These are phyloP conservation scores for Zea luxurians DNA, from an alignment of 176 grass and related monocot genomes.

Conservation along the genomic window DNA sequence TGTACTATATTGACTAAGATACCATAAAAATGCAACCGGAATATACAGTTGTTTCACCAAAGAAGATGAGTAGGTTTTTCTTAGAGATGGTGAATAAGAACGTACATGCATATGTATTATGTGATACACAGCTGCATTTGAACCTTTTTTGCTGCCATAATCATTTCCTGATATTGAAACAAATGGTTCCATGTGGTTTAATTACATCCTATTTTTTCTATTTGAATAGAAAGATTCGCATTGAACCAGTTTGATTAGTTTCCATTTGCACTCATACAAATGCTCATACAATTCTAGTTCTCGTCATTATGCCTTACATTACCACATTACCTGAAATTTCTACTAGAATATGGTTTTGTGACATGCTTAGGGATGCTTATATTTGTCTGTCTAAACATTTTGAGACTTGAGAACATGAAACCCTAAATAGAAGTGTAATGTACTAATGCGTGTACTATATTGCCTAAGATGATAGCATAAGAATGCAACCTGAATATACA, in stretches of 20 bases:
- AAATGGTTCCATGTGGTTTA: slow-evolving; percentile 15
- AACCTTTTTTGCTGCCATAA: neutral
- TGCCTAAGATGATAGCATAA: slow-evolving; percentile 7
- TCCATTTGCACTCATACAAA: neutral
- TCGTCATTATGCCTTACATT: slow-evolving; percentile 13
- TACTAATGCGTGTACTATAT: slow-evolving; percentile 3
- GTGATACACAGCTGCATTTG: neutral
- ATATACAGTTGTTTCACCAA: neutral
- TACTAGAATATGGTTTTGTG: neutral
- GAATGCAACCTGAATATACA: slow-evolving; percentile 2
- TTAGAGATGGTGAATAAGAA: slow-evolving; percentile 8
- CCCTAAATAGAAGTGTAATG: neutral
- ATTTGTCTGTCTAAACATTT: neutral
- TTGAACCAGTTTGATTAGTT: neutral
- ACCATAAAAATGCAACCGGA: slow-evolving; percentile 15
- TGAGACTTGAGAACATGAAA: neutral
- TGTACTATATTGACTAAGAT: neutral
- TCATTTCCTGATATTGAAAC: neutral
- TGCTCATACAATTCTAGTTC: slow-evolving; percentile 13
- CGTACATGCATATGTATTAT: neutral
- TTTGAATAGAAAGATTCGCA: slow-evolving; percentile 3
- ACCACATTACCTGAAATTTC: neutral
- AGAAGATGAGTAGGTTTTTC: neutral
- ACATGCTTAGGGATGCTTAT: slow-evolving; percentile 6
- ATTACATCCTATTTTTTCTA: slow-evolving; percentile 19